Evolutionary conservation across 176 grass and related monocot species (phyloP).

Genomic region (Oryza rufipogon): DNA sequence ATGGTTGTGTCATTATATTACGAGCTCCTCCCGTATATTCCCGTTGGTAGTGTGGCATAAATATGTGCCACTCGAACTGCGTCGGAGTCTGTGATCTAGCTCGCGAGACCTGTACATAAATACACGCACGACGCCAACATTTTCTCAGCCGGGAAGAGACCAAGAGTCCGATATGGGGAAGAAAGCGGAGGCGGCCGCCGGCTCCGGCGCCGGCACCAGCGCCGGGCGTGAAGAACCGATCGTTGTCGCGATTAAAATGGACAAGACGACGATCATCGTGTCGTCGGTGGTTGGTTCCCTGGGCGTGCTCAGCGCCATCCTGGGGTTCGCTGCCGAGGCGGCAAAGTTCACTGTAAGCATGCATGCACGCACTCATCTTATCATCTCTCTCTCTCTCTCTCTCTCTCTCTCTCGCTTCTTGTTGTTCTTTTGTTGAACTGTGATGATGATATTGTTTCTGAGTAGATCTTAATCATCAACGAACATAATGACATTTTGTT

Average conservation of each 20-base stretch:
- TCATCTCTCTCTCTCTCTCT: too few relatives aligned
- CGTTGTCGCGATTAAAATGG: neutral
- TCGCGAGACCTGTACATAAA: slow-evolving; percentile 8
- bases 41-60: neutral
- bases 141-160: neutral
- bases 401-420: too few relatives aligned
- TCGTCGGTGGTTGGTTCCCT: slow-evolving; percentile 27
- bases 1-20: neutral
- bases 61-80: neutral
- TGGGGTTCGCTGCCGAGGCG: slow-evolving; percentile 42
- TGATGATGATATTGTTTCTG: too few relatives aligned
- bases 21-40: neutral
- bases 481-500: too few relatives aligned
- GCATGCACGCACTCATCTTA: neutral
- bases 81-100: neutral
- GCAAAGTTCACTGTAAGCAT: slow-evolving; percentile 38
- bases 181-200: neutral
- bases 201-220: too few relatives aligned
- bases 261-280: slow-evolving; percentile 28
- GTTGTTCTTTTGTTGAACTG: neutral
- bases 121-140: neutral
- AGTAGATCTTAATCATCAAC: too few relatives aligned
- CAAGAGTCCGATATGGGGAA: neutral
- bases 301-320: slow-evolving; percentile 42
- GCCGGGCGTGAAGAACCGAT: neutral